Evolutionary conservation across 768 basidiomycete species (phyloP), one percentile per base, ranked within the genome.

Genomic region (Pleurotus platypus): DNA sequence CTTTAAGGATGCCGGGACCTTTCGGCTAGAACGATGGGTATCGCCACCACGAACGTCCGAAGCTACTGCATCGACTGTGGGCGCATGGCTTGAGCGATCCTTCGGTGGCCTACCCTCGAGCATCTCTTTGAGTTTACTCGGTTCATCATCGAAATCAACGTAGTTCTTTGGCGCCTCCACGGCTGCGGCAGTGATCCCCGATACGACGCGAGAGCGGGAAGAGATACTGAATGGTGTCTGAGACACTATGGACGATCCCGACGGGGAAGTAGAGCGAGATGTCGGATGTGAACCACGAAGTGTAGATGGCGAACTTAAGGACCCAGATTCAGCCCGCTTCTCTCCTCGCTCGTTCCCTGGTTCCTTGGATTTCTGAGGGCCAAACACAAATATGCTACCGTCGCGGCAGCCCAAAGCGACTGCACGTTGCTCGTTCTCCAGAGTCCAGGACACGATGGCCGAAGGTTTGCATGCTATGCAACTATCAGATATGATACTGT

Each of bases 71-170:
- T 72, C 69, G 13, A 24, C 20, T 18, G 51, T 26, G 16, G 35
- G 13, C n/a, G 5, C 15, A 20, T 42, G 18, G 22, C 18, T 13
- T 9, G 51, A 12, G 46, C 67, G 73, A 15, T 78, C 76, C 58
- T 71, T 83, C 15, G 70, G 74, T 35, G 72, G 70, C 56, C 68
- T 78, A 8, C 81, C 83, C 63, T 84, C 86, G 30, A 93, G 68
- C 65, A 93, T 75, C 37, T 84, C 86, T 65, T 88, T 90, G 59
- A 93, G 75, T 61, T 84, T 86, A 55, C 85, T 86, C 1, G 86
- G 77, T 64, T 93, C 91, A 45, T 91, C 88, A 2, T 92, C 91
- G 57, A 85, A 90, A 65, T 93, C 92, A 1, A 92, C 86, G 63
- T 81, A 86, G 61, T 84, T 90, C 70, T 82, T 90, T 0, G 89